phyloP scores from a whole-genome alignment of 495 filamentous ascomycete species.

The Acidiella bohemica region DNA sequence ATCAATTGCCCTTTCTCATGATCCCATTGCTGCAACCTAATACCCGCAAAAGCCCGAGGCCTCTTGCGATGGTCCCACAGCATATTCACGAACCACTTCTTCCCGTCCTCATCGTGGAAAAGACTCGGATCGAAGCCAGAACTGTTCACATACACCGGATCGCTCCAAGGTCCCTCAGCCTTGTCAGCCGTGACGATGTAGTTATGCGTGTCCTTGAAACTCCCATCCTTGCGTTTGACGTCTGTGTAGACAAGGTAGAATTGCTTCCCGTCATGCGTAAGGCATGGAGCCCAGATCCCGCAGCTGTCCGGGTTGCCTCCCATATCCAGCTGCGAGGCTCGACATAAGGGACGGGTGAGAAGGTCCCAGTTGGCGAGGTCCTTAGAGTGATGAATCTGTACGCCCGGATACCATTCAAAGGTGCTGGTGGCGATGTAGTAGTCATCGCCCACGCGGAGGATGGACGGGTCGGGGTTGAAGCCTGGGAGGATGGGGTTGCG shows the following conservation, averaged over 20 bases:
- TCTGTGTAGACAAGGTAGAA: conserved; percentile 33
- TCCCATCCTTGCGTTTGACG: conserved; percentile 43
- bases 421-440: conserved; percentile 53
- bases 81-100: conserved; percentile 2
- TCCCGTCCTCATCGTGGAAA: conserved; percentile 2
- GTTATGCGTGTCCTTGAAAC: conserved; percentile 39
- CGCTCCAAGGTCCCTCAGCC: conserved; percentile 4
- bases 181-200: conserved; percentile 41
- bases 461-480: conserved; percentile 50
- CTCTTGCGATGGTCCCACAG: conserved; percentile 1
- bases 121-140: conserved; percentile 3
- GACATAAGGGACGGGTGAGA: conserved; percentile 23
- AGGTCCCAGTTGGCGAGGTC: conserved; percentile 34
- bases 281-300: conserved; percentile 51
- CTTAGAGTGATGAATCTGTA: conserved; percentile 44
- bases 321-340: conserved; percentile 27
- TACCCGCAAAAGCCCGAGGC: conserved; percentile 1
- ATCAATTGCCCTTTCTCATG: conserved; percentile 26
- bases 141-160: neutral
- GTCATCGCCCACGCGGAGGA: conserved; percentile 41
- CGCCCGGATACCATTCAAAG: conserved; percentile 46
- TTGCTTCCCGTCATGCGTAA: conserved; percentile 42
- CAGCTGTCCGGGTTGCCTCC: conserved; percentile 35
- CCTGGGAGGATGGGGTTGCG: conserved; percentile 48
- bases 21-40: conserved; percentile 21